These are phyloP conservation scores for Chondrostereum purpureum DNA, from an alignment of 1,284 basidiomycete species.

Conservation along the genomic window DNA sequence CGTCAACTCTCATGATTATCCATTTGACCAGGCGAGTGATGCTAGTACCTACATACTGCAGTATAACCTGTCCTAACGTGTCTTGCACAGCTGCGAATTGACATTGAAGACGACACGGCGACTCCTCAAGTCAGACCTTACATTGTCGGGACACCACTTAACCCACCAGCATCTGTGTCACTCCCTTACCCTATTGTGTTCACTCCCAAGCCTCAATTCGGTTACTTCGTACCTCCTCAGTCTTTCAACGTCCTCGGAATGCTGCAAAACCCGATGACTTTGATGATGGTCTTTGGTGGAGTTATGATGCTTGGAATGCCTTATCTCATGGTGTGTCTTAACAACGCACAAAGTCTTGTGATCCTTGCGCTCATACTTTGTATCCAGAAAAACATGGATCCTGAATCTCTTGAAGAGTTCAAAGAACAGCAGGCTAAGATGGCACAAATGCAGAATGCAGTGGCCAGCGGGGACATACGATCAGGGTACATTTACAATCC, in stretches of 20 bases:
- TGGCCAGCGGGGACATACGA: conserved; percentile 53
- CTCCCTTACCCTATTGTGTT: conserved; percentile 65
- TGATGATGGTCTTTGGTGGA: conserved; percentile 72
- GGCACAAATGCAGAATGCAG: conserved; percentile 47
- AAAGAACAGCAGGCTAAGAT: conserved; percentile 63
- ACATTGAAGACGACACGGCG: conserved; percentile 42
- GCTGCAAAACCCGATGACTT: conserved; percentile 84
- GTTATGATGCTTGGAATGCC: conserved; percentile 74
- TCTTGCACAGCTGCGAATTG: conserved; percentile 49
- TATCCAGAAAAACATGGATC: conserved; percentile 73
- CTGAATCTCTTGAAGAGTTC: conserved; percentile 67
- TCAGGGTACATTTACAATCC: conserved; percentile 33
- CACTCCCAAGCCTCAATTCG: conserved; percentile 44
- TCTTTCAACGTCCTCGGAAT: conserved; percentile 73
- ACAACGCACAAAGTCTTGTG: too few relatives aligned
- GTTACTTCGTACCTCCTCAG: conserved; percentile 64
- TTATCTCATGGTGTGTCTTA: conserved; percentile 68
- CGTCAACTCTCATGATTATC: conserved; percentile 55
- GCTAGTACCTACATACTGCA: conserved; percentile 63
- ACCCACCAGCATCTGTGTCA: conserved; percentile 47
- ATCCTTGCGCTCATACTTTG: conserved; percentile 3
- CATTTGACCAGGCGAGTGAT: conserved; percentile 62
- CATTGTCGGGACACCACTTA: conserved; percentile 61
- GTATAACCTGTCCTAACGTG: conserved; percentile 8
- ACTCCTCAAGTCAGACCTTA: conserved; percentile 57